A percentile compares a stretch with the other conserved stretches of the same genome.
Conservation (phyloP, 108 stramenopile genomes). For the Cyclotella kingstonii region DNA sequence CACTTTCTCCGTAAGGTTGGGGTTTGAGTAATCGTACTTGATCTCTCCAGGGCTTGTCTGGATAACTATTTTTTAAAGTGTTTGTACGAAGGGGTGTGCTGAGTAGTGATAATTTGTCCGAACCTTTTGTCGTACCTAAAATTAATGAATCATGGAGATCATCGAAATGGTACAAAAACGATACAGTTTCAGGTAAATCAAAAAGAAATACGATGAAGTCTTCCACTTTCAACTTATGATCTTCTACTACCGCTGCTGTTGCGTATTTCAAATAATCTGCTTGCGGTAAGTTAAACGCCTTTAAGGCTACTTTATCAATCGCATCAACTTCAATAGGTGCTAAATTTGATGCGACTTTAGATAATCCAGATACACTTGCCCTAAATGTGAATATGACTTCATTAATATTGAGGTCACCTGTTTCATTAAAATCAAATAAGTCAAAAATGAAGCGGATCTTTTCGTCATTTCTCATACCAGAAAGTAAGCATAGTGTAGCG, state of each 20-base stretch:
- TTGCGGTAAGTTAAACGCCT: conserved; percentile 12
- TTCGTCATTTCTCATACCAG: conserved; percentile 22
- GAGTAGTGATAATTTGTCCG: no score
- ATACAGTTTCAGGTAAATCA: conserved; percentile 22
- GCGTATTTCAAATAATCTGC: conserved; percentile 8
- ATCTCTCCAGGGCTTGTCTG: conserved; percentile 25
- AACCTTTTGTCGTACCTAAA: no score
- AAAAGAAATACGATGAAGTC: conserved; percentile 19
- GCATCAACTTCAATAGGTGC: not conserved
- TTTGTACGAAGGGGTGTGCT: conserved; percentile 18
- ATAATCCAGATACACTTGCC: conserved; percentile 15
- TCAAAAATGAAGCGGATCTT: conserved; percentile 48
- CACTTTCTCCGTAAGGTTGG: not conserved
- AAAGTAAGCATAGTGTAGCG: conserved; percentile 24
- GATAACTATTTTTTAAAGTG: not conserved
- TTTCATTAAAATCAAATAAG: conserved; percentile 48
- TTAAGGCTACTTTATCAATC: conserved; percentile 30
- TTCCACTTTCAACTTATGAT: conserved; percentile 19
- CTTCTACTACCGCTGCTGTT: conserved; percentile 6
- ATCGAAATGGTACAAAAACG: conserved; percentile 12
- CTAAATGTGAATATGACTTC: conserved; percentile 53
- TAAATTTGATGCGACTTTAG: conserved; percentile 15
- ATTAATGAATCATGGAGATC: conserved; percentile 3
- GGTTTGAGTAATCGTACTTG: conserved; percentile 25
- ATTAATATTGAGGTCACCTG: conserved; percentile 40